Evolutionary conservation across 2,329 filamentous ascomycete genomes (phyloP).

Genomic region (Lasiodiplodia gonubiensis): DNA sequence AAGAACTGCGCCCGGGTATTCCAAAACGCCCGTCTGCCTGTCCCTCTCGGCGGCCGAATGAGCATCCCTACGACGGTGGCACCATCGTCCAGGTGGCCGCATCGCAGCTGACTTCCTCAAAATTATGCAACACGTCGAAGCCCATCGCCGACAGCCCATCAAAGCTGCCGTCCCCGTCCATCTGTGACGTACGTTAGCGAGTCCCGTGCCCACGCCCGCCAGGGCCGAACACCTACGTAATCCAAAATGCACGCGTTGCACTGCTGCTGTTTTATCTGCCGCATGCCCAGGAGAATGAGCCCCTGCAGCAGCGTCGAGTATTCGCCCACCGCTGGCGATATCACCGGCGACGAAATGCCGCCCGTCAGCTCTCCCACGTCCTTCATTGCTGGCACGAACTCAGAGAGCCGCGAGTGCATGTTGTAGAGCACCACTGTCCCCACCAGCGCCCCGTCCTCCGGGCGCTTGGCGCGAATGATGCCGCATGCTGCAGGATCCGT

Average conservation of each 20-base stretch:
- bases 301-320: slow-evolving; percentile 78
- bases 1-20: slow-evolving; percentile 29
- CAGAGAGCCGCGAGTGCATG: slow-evolving; percentile 69
- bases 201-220: slow-evolving; percentile 39
- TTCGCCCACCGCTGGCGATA: slow-evolving; percentile 69
- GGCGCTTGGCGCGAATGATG: slow-evolving; percentile 80
- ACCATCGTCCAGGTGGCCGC: slow-evolving; percentile 66
- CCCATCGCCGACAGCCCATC: slow-evolving; percentile 80
- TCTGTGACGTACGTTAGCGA: slow-evolving; percentile 51
- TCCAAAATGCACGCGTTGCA: slow-evolving; percentile 75
- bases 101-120: slow-evolving; percentile 79
- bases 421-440: slow-evolving; percentile 83
- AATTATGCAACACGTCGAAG: slow-evolving; percentile 77
- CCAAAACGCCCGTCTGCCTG: slow-evolving; percentile 28
- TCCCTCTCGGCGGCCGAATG: neutral
- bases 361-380: slow-evolving; percentile 66
- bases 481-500: slow-evolving; percentile 74
- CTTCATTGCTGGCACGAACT: slow-evolving; percentile 71
- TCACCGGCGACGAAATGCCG: slow-evolving; percentile 80
- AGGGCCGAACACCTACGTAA: slow-evolving; percentile 66
- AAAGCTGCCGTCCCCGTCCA: slow-evolving; percentile 72
- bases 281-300: slow-evolving; percentile 77
- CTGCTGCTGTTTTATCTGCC: slow-evolving; percentile 80
- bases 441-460: slow-evolving; percentile 69
- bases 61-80: slow-evolving; percentile 46